phyloP scores from a whole-genome alignment of 306 rosid genomes.

The Medicago ruthenica region DNA sequence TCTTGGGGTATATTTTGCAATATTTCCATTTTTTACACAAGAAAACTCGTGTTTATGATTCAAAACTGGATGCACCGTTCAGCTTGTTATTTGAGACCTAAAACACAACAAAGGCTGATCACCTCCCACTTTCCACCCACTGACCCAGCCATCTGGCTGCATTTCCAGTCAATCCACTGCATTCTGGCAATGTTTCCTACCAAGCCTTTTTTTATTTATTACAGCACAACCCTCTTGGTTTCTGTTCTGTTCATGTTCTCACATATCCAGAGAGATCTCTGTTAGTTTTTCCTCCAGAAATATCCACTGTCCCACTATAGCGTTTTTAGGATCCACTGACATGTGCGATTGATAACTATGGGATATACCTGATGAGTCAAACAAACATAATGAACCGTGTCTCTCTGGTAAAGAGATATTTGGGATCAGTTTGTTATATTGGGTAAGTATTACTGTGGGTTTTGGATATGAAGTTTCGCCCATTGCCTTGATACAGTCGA shows the following conservation, averaged over 20 bases:
- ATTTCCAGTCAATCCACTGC: background rate
- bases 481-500: no score
- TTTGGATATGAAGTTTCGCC: no score
- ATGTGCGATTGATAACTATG: no score
- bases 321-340: background rate
- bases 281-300: no score
- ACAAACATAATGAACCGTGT: no score
- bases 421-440: no score
- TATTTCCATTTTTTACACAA: background rate
- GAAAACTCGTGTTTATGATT: slow-evolving; percentile 1
- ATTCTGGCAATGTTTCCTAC: background rate
- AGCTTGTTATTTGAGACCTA: background rate
- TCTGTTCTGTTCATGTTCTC: background rate
- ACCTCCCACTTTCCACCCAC: background rate
- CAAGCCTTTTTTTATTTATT: background rate
- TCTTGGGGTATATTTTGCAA: background rate
- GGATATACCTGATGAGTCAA: no score
- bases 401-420: no score
- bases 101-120: background rate
- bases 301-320: no score
- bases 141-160: no score
- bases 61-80: background rate
- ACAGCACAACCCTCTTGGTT: background rate
- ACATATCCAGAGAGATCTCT: no score
- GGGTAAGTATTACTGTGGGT: no score